A percentile compares a stretch with the other conserved stretches of the same genome.
These are phyloP conservation scores for Zostera marina DNA, from an alignment of 116 monocot species.

Conservation along the genomic window DNA sequence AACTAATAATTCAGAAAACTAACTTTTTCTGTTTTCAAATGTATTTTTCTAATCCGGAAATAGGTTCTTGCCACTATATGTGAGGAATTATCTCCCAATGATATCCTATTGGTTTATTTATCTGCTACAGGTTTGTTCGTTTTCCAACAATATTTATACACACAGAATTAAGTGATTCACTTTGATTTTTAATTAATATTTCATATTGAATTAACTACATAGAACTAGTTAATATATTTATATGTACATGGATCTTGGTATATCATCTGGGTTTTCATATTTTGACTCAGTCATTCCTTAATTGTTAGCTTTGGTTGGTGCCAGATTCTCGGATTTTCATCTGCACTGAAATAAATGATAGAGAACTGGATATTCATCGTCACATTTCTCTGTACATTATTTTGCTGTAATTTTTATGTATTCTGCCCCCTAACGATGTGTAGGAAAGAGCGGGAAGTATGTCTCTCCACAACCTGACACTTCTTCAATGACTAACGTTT, in stretches of 20 bases:
- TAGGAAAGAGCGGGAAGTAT: constrained; percentile 24
- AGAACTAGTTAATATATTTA: too few species aligned
- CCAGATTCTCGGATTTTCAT: too few species aligned
- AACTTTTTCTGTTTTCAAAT: not conserved
- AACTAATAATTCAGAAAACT: not conserved
- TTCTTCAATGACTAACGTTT: constrained; percentile 15
- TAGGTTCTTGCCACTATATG: constrained; percentile 89
- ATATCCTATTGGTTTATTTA: constrained; percentile 67
- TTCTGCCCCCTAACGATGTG: not conserved
- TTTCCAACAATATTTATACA: not conserved
- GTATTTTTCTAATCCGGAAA: not conserved
- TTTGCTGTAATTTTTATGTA: not conserved
- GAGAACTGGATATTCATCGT: too few species aligned
- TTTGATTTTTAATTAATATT: too few species aligned
- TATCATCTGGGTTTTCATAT: not conserved
- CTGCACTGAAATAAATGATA: too few species aligned
- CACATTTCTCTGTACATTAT: too few species aligned
- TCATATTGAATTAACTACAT: too few species aligned
- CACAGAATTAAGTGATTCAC: not conserved
- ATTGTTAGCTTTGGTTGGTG: too few species aligned
- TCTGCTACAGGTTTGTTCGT: constrained; percentile 61
- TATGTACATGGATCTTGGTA: too few species aligned
- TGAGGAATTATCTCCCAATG: constrained; percentile 73
- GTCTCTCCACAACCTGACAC: constrained; percentile 15
- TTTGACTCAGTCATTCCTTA: not conserved